Evolutionary conservation across 176 grass and related monocot species (phyloP).

Genomic region (Rhynchospora pubera): DNA sequence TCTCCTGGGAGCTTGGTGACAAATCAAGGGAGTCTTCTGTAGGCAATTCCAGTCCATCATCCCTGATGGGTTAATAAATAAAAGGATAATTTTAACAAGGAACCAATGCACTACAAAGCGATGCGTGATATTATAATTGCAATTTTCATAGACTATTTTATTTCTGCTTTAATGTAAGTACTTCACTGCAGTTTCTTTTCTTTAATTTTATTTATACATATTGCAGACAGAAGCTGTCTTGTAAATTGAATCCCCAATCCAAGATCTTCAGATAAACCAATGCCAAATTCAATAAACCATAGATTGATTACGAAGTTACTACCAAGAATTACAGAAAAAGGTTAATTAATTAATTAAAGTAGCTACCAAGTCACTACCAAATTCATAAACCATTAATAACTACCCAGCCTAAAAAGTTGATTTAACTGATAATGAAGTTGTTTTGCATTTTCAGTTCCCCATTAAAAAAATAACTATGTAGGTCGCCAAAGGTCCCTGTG

Average conservation of each 20-base stretch:
- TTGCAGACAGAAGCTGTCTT: not conserved
- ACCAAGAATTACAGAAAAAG: too few relatives aligned
- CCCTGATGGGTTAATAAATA: slow-evolving; percentile 20
- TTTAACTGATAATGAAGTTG: not conserved
- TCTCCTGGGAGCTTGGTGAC: slow-evolving; percentile 40
- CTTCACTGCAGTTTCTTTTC: not conserved
- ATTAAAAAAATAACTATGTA: not conserved
- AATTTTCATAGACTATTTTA: slow-evolving; percentile 12
- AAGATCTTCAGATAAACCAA: not conserved
- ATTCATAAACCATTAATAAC: not conserved
- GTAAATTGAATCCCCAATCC: not conserved
- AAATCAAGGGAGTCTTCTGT: slow-evolving; percentile 43
- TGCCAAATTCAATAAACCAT: not conserved
- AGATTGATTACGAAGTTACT: too few relatives aligned
- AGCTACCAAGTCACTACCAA: too few relatives aligned
- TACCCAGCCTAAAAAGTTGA: not conserved
- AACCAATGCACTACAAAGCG: slow-evolving; percentile 18
- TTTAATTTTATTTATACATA: not conserved
- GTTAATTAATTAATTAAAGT: too few relatives aligned
- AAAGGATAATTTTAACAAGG: slow-evolving; percentile 25
- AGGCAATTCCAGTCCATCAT: slow-evolving; percentile 51
- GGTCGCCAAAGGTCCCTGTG: not conserved
- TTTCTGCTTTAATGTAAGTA: not conserved
- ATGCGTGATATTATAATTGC: slow-evolving; percentile 5
- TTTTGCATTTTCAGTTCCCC: not conserved